Percentiles rank a stretch among this genome's conserved stretches.
These are phyloP conservation scores for Penicillium sumatraense DNA, from an alignment of 2,329 filamentous ascomycete species.

Conservation along the genomic window DNA sequence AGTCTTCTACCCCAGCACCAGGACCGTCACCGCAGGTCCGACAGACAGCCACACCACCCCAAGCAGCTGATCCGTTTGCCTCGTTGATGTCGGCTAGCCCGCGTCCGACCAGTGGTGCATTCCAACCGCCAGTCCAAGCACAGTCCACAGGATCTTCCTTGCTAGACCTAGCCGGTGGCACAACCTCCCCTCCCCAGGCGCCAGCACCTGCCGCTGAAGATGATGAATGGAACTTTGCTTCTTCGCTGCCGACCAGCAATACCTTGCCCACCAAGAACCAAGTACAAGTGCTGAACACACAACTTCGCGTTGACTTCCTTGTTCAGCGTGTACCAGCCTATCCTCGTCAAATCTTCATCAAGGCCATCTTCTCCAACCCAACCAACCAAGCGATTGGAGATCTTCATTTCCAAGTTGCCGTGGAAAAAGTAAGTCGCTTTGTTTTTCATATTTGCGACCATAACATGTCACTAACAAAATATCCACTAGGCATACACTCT, in stretches of 20 bases:
- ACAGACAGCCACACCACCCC: constrained; percentile 40
- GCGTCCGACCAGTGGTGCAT: constrained; percentile 49
- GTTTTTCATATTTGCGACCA: not conserved
- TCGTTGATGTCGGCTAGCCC: constrained; percentile 58
- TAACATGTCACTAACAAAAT: not conserved
- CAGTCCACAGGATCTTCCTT: constrained; percentile 33
- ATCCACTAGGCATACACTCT: constrained; percentile 56
- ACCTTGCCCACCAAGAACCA: constrained; percentile 65
- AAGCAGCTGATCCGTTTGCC: constrained; percentile 64
- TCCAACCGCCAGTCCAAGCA: constrained; percentile 32
- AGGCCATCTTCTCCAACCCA: constrained; percentile 83
- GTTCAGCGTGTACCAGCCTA: constrained; percentile 62
- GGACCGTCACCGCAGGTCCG: constrained; percentile 38
- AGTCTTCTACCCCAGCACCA: constrained; percentile 56
- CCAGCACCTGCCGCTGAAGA: constrained; percentile 60
- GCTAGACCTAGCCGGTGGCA: constrained; percentile 36
- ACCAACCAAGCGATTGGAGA: constrained; percentile 73
- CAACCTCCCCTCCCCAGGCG: constrained; percentile 29
- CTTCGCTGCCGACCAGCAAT: constrained; percentile 70
- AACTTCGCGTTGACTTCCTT: constrained; percentile 73
- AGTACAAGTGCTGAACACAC: constrained; percentile 70
- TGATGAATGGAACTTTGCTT: constrained; percentile 94
- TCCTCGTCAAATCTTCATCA: constrained; percentile 67
- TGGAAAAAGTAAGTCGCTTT: constrained; percentile 74
- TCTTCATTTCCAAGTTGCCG: constrained; percentile 88